Percentiles rank a stretch among this genome's conserved stretches.
These are phyloP conservation scores for Mucuna pruriens DNA, from an alignment of 306 rosid genomes.

Conservation along the genomic window DNA sequence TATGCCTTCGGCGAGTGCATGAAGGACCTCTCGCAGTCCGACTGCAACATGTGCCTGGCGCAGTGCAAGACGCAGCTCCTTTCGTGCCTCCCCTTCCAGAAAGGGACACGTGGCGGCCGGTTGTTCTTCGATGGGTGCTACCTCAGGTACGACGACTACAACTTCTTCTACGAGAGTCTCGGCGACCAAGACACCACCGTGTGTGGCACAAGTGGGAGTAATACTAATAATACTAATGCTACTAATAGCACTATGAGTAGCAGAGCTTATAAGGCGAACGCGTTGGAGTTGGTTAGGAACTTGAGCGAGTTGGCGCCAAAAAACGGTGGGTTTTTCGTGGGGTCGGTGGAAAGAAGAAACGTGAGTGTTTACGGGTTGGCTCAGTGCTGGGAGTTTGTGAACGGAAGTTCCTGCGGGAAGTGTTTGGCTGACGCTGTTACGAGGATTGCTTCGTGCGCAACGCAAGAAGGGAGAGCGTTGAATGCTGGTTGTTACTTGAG, in stretches of 20 bases:
- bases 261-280: slow-evolving; percentile 42
- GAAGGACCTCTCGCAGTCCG: slow-evolving; percentile 59
- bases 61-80: slow-evolving; percentile 66
- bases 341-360: slow-evolving; percentile 40
- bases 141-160: slow-evolving; percentile 59
- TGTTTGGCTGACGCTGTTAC: slow-evolving; percentile 58
- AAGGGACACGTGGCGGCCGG: slow-evolving; percentile 57
- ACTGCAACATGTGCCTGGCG: slow-evolving; percentile 70
- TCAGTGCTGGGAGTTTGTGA: slow-evolving; percentile 74
- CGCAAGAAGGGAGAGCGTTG: slow-evolving; percentile 67
- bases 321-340: slow-evolving; percentile 59
- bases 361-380: slow-evolving; percentile 69
- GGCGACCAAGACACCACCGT: slow-evolving; percentile 44
- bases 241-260: neutral
- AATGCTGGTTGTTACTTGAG: slow-evolving; percentile 78
- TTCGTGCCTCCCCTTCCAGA: slow-evolving; percentile 67
- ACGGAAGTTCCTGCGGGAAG: slow-evolving; percentile 41
- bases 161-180: slow-evolving; percentile 58
- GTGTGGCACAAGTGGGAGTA: slow-evolving; percentile 40
- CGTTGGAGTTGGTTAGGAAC: slow-evolving; percentile 55
- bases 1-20: slow-evolving; percentile 71
- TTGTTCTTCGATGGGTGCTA: slow-evolving; percentile 71
- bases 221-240: slow-evolving; percentile 32
- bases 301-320: slow-evolving; percentile 53
- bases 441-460: slow-evolving; percentile 48